A percentile compares a stretch with the other conserved stretches of the same genome.
phyloP scores from a whole-genome alignment of 139 green algal species.

The Diplosphaera chodatii region DNA sequence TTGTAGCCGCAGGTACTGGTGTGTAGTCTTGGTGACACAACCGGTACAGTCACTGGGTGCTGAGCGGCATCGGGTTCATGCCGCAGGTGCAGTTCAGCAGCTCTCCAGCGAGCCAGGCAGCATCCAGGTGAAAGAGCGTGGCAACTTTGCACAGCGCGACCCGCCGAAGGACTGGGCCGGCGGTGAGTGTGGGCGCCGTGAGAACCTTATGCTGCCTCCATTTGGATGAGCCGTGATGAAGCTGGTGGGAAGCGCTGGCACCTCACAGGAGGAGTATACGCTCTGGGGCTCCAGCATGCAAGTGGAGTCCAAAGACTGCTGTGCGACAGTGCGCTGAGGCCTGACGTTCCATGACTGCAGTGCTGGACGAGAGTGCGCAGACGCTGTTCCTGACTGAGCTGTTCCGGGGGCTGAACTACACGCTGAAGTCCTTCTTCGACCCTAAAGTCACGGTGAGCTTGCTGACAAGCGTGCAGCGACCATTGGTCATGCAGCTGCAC shows the following conservation, averaged over 20 bases:
- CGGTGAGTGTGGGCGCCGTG: neutral
- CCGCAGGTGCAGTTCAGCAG: neutral
- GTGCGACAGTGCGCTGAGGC: too few species aligned
- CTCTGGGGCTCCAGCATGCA: too few species aligned
- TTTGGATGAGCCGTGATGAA: too few species aligned
- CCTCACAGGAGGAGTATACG: too few species aligned
- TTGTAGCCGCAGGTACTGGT: too few species aligned
- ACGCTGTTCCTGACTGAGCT: slow-evolving; percentile 96
- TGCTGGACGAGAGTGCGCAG: slow-evolving; percentile 87
- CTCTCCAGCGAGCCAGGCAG: neutral
- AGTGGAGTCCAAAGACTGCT: too few species aligned
- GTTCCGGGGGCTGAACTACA: slow-evolving; percentile 79
- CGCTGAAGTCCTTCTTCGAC: slow-evolving; percentile 95
- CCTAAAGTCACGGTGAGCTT: slow-evolving; percentile 85
- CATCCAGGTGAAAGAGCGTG: slow-evolving; percentile 16
- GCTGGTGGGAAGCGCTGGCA: too few species aligned
- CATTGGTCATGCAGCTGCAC: too few species aligned
- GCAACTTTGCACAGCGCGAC: slow-evolving; percentile 18
- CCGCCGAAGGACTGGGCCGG: slow-evolving; percentile 35
- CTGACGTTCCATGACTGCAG: slow-evolving; percentile 22
- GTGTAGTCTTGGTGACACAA: too few species aligned
- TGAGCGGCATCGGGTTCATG: too few species aligned
- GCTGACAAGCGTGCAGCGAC: too few species aligned
- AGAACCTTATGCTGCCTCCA: neutral
- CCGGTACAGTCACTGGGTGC: too few species aligned